Base-by-base conservation (phyloP, 2,329 filamentous ascomycete species). In the Pseudogymnoascus sp. region DNA sequence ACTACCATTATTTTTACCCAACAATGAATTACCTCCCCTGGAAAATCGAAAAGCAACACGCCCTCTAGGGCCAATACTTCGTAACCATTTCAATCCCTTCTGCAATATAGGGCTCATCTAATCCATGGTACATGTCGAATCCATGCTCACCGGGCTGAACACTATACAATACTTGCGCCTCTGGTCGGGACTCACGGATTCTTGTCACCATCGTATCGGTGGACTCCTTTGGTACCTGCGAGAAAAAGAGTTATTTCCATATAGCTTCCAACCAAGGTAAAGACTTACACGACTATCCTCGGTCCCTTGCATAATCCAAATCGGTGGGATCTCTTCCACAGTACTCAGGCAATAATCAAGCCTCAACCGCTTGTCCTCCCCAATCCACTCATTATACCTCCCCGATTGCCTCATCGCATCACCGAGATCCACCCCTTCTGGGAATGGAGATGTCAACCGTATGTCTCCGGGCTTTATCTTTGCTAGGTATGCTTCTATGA, bases 111-210 rank as follows among this genome's bases (percentile, higher is more conserved):
- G 38, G n/a, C 2, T 39, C 38, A 8, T 39, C 38, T 39, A 39
- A 39, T 19, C 38, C 7, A 19, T 39, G 38, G 38, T 39, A 10
- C 38, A 39, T 16, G n/a, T 66, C 67, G 64, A 29, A 60, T 31
- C 58, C 58, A 31, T 31, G 58, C 33, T 60, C 58, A 16, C 67
- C 66, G 37, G 37, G 60, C 61, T 66, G 60, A 61, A 65, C 63
- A 49, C 63, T 39, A 3, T 39, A 39, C n/a, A 39, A 10, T 19
- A 39, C 38, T 19, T 39, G 2, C 38, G 38, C 38, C 38, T 39
- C 38, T 10, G 38, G 38, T 2, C 38, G 38, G 38, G 38, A 39
- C 38, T 39, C n/a, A 39, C n/a, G 38, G n/a, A 39, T 39, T 39
- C 38, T 39, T 3, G 38, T n/a, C n/a, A 39, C 38, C 38, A 39